Conservation (phyloP, 2,329 filamentous ascomycete genomes). For the Botrytis pseudocinerea region DNA sequence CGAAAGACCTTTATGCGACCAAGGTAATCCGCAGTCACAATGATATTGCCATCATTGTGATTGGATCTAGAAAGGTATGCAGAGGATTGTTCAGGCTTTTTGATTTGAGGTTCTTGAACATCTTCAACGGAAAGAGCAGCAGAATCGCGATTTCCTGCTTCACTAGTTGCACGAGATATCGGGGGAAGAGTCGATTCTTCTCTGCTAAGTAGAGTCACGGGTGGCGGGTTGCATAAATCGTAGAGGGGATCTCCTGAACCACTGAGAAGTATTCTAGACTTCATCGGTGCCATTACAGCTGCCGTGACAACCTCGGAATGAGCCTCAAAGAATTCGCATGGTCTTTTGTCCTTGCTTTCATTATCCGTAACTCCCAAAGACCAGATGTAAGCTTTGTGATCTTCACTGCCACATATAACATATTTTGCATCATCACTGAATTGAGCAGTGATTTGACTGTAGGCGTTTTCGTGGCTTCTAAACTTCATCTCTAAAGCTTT, state of each 20-base stretch:
- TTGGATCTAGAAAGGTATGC: conserved; percentile 74
- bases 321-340: conserved; percentile 87
- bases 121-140: conserved; percentile 24
- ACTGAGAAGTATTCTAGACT: conserved; percentile 74
- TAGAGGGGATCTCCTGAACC: conserved; percentile 87
- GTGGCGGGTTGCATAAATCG: conserved; percentile 92
- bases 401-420: conserved; percentile 91
- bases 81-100: conserved; percentile 66
- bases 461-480: conserved; percentile 85
- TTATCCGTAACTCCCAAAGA: conserved; percentile 60
- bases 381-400: conserved; percentile 90
- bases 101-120: conserved; percentile 40
- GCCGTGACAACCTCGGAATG: conserved; percentile 86
- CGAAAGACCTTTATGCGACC: conserved; percentile 93
- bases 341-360: conserved; percentile 67
- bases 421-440: conserved; percentile 87
- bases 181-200: conserved; percentile 61
- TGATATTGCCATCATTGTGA: conserved; percentile 82
- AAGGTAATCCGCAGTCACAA: conserved; percentile 85
- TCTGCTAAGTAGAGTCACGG: conserved; percentile 75
- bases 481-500: conserved; percentile 87
- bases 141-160: conserved; percentile 35
- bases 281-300: conserved; percentile 80
- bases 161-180: conserved; percentile 34
- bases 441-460: conserved; percentile 84